Percentiles rank a stretch among this genome's conserved stretches.
These are phyloP conservation scores for Lanmaoa rubissima DNA, from an alignment of 768 basidiomycete species.

Conservation along the genomic window DNA sequence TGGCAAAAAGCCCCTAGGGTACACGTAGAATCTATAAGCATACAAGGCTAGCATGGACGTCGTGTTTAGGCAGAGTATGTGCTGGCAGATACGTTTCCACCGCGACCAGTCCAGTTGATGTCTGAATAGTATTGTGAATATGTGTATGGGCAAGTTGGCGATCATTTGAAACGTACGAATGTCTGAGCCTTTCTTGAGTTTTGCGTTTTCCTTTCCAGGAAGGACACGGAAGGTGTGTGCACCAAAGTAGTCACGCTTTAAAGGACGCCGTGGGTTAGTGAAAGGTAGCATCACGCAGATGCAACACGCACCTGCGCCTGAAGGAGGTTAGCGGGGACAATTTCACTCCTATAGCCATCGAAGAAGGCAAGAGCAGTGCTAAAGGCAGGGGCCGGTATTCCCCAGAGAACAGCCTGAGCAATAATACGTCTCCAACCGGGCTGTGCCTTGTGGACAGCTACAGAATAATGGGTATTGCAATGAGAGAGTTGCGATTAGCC, in stretches of 20 bases:
- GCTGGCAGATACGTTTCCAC: constrained; percentile 89
- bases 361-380: constrained; percentile 98
- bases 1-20: background rate
- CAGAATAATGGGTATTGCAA: background rate
- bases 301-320: constrained; percentile 74
- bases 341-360: constrained; percentile 96
- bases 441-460: constrained; percentile 91
- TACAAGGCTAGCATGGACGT: background rate
- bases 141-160: background rate
- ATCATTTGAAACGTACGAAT: constrained; percentile 65
- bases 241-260: constrained; percentile 95
- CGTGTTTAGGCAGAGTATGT: constrained; percentile 66
- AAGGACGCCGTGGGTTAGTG: constrained; percentile 5
- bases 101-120: constrained; percentile 98
- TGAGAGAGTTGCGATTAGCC: background rate
- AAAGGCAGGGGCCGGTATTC: constrained; percentile 96
- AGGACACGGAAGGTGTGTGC: constrained; percentile 97
- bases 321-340: constrained; percentile 90
- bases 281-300: background rate
- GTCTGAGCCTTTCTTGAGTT: constrained; percentile 76
- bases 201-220: constrained; percentile 86
- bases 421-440: constrained; percentile 97
- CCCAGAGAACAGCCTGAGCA: constrained; percentile 96
- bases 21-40: constrained; percentile 18
- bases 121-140: constrained; percentile 44